Base-by-base conservation (phyloP, 495 filamentous ascomycete genomes). In the Penicillium soppii region DNA sequence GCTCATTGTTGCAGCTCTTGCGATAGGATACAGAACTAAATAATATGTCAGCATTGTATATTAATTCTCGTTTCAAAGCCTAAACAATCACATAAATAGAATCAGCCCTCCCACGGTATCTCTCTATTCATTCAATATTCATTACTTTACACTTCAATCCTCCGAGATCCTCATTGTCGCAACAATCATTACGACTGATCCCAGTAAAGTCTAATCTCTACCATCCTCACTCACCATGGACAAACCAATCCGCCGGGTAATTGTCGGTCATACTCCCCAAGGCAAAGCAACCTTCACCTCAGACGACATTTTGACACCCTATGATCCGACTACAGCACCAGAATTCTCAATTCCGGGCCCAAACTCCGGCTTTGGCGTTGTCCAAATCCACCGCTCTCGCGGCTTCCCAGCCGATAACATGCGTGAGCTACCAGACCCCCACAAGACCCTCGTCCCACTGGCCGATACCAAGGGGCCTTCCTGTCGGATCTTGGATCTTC, bases 381-480 rank as follows among this genome's bases (percentile, higher is more conserved):
- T 65, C 23, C 57, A 65, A 39, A 63, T 65, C 35, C 59, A 65
- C 43, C 59, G 62, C 6, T 63, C 59, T 22, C 59, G 56, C 19
- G 48, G 53, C 3, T 65, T 60, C 33, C 62, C 59, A 5, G 62
- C 44, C 2, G 59, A 65, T 23, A 63, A 65, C 39, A 53, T 54
- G 50, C 59, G 48, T 10, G 23, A 44, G 6, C 45, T 63, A 5
- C 12, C 38, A 5, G 54, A 62, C 27, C 62, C 62, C 2, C 53
- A 62, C 9, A 56, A 50, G 30, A 60, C 53, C 4, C 53, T 63
- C 7, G 62, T 65, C 9, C 62, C 62, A 2, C 47, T 65, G 7
- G 59, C 62, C n/a, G 62, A 65, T 35, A 58, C 57, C 17, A 66
- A 66, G 38, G 63, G 61, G 1, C 57, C 61, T 1, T 63, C 61